Conservation (phyloP, 2,329 filamentous ascomycete genomes). For the Aureobasidium sp. region DNA sequence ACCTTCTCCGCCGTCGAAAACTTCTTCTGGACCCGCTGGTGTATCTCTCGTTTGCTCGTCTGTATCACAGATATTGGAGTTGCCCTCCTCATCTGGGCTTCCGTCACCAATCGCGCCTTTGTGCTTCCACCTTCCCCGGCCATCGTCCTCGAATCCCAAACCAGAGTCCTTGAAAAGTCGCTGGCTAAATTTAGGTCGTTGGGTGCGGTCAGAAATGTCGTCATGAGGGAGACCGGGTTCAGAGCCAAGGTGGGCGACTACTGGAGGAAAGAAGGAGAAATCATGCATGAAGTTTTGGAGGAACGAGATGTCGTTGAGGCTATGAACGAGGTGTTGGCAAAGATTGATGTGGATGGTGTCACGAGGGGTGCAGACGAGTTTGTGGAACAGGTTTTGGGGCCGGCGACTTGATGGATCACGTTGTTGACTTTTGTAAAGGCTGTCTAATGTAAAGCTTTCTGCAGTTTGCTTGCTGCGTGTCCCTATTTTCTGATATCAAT, state of each 20-base stretch:
- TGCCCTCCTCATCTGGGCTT: conserved; percentile 63
- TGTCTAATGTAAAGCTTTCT: too few relatives aligned
- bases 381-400: conserved; percentile 26
- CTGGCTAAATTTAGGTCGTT: conserved; percentile 64
- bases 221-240: conserved; percentile 64
- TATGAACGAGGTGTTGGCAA: conserved; percentile 59
- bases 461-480: too few relatives aligned
- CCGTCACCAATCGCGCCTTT: conserved; percentile 73
- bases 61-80: conserved; percentile 58
- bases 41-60: conserved; percentile 57
- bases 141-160: conserved; percentile 58
- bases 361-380: conserved; percentile 59
- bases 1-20: conserved; percentile 57
- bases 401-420: neutral
- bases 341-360: conserved; percentile 57
- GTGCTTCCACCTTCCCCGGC: conserved; percentile 53
- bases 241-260: conserved; percentile 62
- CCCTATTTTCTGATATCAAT: too few relatives aligned
- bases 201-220: conserved; percentile 72
- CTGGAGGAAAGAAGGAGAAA: conserved; percentile 69
- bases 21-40: conserved; percentile 63
- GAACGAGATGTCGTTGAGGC: conserved; percentile 67
- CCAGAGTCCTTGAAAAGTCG: conserved; percentile 51
- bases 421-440: neutral
- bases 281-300: conserved; percentile 71